Conservation (phyloP, 345 rosid species). For the Zanthoxylum bungeanum region DNA sequence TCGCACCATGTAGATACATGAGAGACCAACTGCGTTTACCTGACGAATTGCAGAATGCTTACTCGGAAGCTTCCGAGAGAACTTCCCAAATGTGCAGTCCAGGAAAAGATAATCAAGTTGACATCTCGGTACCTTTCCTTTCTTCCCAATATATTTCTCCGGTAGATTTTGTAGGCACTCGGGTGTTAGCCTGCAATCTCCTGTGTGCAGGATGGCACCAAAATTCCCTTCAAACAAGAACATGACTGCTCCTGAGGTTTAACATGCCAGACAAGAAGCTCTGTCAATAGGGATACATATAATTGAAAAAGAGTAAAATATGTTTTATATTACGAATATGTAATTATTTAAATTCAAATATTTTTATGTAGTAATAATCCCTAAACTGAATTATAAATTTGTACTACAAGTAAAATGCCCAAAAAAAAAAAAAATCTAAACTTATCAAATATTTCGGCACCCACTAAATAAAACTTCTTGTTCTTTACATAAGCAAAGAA, state of each 20-base stretch:
- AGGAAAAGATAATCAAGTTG: conserved; percentile 72
- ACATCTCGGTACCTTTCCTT: conserved; percentile 43
- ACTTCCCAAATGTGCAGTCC: conserved; percentile 84
- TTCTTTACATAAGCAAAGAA: too few relatives aligned
- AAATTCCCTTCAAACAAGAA: conserved; percentile 86
- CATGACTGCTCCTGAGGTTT: conserved; percentile 88
- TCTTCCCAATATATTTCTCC: conserved; percentile 47
- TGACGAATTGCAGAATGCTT: conserved; percentile 68
- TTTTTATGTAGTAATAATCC: too few relatives aligned
- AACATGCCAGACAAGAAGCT: conserved; percentile 27
- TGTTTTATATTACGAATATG: too few relatives aligned
- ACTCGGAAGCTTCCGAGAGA: conserved; percentile 52
- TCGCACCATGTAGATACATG: not conserved
- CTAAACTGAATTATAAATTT: too few relatives aligned
- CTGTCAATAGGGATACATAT: conserved; percentile 31
- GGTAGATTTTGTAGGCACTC: conserved; percentile 64
- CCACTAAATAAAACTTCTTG: too few relatives aligned
- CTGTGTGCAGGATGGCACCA: conserved; percentile 84
- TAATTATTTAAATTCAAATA: too few relatives aligned
- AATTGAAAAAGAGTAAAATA: too few relatives aligned
- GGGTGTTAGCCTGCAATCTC: conserved; percentile 82
- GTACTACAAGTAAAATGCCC: too few relatives aligned
- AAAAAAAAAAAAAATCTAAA: too few relatives aligned
- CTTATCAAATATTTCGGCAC: too few relatives aligned
- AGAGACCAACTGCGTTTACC: conserved; percentile 33